Evolutionary conservation across 2,329 filamentous ascomycete species (phyloP).

Genomic region (Talaromyces sp.): DNA sequence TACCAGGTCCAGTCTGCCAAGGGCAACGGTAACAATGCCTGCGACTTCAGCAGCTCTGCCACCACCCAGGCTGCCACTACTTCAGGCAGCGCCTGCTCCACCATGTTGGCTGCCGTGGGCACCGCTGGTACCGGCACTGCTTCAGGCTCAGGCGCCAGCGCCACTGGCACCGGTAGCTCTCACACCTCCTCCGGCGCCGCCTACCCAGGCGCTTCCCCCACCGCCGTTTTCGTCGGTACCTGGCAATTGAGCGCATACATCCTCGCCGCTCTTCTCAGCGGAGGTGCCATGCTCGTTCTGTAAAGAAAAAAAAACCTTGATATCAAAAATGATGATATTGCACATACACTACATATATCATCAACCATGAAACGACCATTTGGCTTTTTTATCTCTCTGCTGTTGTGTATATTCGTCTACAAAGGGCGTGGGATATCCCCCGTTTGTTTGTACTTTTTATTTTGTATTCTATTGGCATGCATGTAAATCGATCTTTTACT

Average conservation of each 20-base stretch:
- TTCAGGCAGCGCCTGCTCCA: conserved; percentile 31
- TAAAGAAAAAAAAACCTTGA: conserved; percentile 24
- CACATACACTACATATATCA: not conserved
- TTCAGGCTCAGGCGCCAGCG: conserved; percentile 29
- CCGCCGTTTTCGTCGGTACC: conserved; percentile 35
- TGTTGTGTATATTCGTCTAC: not conserved
- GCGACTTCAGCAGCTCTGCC: conserved; percentile 44
- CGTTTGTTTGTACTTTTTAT: not conserved
- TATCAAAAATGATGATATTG: not conserved
- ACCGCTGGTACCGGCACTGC: conserved; percentile 37
- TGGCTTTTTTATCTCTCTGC: not conserved
- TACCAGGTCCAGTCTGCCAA: conserved; percentile 36
- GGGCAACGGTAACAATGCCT: conserved; percentile 34
- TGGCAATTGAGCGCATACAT: conserved; percentile 42
- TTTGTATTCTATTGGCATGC: not conserved
- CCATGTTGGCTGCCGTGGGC: conserved; percentile 37
- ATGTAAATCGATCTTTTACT: not conserved
- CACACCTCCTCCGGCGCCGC: conserved; percentile 34
- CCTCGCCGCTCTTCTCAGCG: conserved; percentile 40
- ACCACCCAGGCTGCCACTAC: conserved; percentile 29
- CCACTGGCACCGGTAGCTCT: conserved; percentile 37
- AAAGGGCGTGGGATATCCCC: not conserved
- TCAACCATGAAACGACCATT: conserved; percentile 5
- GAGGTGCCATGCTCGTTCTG: conserved; percentile 45
- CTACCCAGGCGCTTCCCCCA: conserved; percentile 23